A percentile compares a stretch with the other conserved stretches of the same genome.
Evolutionary conservation across 345 rosid species (phyloP).

Genomic region (Lepidium didymum): DNA sequence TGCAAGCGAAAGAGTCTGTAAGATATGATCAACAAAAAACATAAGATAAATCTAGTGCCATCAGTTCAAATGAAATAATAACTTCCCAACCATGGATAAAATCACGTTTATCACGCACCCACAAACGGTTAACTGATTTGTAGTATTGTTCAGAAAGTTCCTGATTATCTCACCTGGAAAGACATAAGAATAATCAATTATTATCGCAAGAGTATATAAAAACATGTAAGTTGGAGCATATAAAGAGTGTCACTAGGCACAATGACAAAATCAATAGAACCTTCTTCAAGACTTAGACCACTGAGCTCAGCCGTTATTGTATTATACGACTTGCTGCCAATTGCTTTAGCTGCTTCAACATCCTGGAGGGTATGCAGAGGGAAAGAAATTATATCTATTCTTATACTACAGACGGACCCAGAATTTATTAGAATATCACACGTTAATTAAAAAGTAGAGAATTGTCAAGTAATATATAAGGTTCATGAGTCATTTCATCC

Average conservation of each 20-base stretch:
- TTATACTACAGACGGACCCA: neutral
- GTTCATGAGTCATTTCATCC: no score
- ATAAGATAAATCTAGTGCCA: neutral
- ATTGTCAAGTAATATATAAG: no score
- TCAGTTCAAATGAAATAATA: neutral
- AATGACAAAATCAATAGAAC: constrained; percentile 62
- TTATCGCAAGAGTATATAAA: neutral
- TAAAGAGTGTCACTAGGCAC: neutral
- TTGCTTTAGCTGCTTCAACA: constrained; percentile 65
- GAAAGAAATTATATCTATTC: neutral
- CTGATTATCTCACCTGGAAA: constrained; percentile 67
- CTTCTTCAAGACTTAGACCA: constrained; percentile 46
- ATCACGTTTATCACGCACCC: constrained; percentile 82
- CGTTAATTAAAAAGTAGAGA: no score
- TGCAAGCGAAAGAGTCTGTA: constrained; percentile 84
- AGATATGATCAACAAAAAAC: neutral
- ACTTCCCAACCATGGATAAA: constrained; percentile 2
- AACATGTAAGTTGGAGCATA: neutral
- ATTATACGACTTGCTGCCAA: constrained; percentile 87
- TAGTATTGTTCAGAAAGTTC: constrained; percentile 73
- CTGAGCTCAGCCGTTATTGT: constrained; percentile 70
- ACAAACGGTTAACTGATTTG: constrained; percentile 77
- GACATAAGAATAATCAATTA: constrained; percentile 18
- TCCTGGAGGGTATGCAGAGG: constrained; percentile 46
- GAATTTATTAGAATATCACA: no score